Percentiles rank a stretch among this genome's conserved stretches.
Conservation (phyloP, 768 basidiomycete species). For the Psilocybe cyanescens region DNA sequence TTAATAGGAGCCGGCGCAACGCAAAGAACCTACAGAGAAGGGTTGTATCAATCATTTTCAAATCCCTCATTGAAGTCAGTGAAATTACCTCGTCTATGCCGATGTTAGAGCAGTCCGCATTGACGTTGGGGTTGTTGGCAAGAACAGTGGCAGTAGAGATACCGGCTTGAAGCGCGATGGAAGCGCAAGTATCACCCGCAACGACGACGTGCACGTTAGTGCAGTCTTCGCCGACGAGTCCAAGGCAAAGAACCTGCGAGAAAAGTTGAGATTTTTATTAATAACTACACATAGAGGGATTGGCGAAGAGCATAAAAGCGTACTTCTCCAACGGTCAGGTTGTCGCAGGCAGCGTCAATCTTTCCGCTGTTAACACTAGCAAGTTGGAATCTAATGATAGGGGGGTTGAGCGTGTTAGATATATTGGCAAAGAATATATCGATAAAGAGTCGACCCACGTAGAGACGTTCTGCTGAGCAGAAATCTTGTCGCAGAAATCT, state of each 20-base stretch:
- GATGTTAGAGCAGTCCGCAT: constrained; percentile 51
- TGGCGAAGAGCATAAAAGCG: background rate
- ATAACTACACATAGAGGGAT: background rate
- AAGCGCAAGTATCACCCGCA: constrained; percentile 48
- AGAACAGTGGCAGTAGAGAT: constrained; percentile 47
- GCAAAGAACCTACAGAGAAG: background rate
- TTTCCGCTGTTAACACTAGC: constrained; percentile 49
- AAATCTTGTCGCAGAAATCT: constrained; percentile 60
- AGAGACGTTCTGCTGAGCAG: constrained; percentile 43
- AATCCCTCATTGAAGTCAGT: background rate
- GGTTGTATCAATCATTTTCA: background rate
- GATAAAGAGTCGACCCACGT: constrained; percentile 31
- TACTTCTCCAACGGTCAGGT: constrained; percentile 53
- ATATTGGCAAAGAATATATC: background rate
- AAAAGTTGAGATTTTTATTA: background rate
- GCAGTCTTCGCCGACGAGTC: constrained; percentile 58
- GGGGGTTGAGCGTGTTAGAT: background rate
- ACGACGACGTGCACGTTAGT: constrained; percentile 43
- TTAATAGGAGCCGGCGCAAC: background rate
- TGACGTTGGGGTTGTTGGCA: constrained; percentile 64
- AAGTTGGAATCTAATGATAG: constrained; percentile 51
- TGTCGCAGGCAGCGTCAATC: constrained; percentile 56
- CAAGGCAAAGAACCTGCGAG: constrained; percentile 54
- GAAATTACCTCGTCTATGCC: constrained; percentile 53
- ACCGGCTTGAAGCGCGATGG: constrained; percentile 39